Evolutionary conservation across 495 filamentous ascomycete genomes (phyloP), one percentile per base, ranked within the genome.

Genomic region (Penicillium ucsense): DNA sequence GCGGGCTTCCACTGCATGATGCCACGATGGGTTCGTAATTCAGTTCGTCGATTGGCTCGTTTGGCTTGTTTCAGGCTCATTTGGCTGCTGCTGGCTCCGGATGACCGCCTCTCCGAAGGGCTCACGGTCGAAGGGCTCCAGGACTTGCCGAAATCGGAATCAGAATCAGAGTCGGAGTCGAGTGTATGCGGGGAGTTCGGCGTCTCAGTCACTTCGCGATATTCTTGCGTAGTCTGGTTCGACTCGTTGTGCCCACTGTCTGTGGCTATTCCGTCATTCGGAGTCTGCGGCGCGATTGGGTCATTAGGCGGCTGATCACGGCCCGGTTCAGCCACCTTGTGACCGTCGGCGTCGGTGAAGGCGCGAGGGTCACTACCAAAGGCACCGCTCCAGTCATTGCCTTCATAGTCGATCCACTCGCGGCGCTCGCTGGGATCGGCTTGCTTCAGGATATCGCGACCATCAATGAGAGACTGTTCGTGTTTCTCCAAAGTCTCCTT

Each of bases 311-410:
- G 76, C 11, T 62, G 38, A n/a, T 83, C 76, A 3, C 52, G 61
- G 8, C 79, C 77, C 5, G 77, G 75, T 53, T 79, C 77, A 4
- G 76, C 70, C 41, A 65, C 57, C 57, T 78, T 79, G n/a, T 62
- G 62, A 3, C 76, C 76, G 11, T 59, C 54, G 3, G 60, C 58
- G 48, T 82, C 72, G 33, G 79, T 68, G 44, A 74, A 77, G 0
- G 74, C 70, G 35, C 73, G 69, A 3, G 81, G 79, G 47, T 84
- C 82, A 11, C 82, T 64, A 5, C 80, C 81, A 46, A 96, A 95
- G 1, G 89, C 86, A n/a, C 86, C 87, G 36, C 75, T 82, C 91
- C 90, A 95, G 62, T 95, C 88, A 11, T 80, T 80, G 4, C 91
- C 91, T 45, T 85, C 79, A 55, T 82, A 84, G 33, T 80, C 74